A percentile compares a stretch with the other conserved stretches of the same genome.
These are phyloP conservation scores for Clonostachys chloroleuca DNA, from an alignment of 2,329 filamentous ascomycete species.

Conservation along the genomic window DNA sequence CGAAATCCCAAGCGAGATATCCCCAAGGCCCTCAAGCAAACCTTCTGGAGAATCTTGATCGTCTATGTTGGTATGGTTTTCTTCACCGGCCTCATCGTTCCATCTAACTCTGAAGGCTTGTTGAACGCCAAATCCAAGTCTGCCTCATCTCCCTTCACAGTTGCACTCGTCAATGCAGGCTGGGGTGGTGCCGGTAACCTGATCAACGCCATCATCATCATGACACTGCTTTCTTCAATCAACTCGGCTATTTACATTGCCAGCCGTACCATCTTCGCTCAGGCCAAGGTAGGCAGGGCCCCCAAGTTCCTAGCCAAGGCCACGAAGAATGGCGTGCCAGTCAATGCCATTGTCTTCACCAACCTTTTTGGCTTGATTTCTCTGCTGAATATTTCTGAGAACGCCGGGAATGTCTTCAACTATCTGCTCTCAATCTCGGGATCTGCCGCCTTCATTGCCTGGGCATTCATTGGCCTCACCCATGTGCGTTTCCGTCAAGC, in stretches of 20 bases:
- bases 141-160: conserved; percentile 44
- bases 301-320: conserved; percentile 47
- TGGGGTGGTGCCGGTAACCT: conserved; percentile 16
- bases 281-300: conserved; percentile 47
- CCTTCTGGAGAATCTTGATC: conserved; percentile 15
- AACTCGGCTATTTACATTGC: conserved; percentile 52
- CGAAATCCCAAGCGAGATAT: conserved; percentile 39
- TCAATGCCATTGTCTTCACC: conserved; percentile 6
- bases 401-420: conserved; percentile 4
- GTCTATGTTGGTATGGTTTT: conserved; percentile 45
- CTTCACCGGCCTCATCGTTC: conserved; percentile 47
- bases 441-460: neutral
- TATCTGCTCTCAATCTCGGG: conserved; percentile 1
- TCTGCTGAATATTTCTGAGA: conserved; percentile 6
- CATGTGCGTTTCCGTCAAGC: neutral
- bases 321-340: conserved; percentile 34
- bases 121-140: conserved; percentile 40
- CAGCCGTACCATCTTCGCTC: conserved; percentile 47
- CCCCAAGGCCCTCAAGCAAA: conserved; percentile 12
- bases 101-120: conserved; percentile 44
- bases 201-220: conserved; percentile 49
- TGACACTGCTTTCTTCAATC: conserved; percentile 43
- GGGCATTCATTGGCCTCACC: neutral
- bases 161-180: conserved; percentile 30
- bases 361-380: conserved; percentile 8